Evolutionary conservation across 2,329 filamentous ascomycete species (phyloP).

Genomic region (Trichoderma hamatum): DNA sequence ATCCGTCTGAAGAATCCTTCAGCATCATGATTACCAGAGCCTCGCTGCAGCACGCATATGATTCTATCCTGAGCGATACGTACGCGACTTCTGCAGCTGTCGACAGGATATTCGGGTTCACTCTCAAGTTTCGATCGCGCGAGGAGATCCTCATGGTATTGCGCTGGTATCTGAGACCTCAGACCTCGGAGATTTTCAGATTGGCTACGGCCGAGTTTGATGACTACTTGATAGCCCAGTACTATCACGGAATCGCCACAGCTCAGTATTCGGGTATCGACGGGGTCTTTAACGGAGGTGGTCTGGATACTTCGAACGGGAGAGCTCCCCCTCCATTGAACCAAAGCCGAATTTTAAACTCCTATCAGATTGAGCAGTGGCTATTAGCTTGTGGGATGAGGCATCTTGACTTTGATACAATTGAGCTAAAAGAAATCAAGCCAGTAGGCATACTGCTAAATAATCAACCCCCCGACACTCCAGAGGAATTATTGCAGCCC

Average conservation of each 20-base stretch:
- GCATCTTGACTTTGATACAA: not conserved
- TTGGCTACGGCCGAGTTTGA: conserved; percentile 19
- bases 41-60: conserved; percentile 4
- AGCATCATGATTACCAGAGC: conserved; percentile 13
- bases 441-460: not conserved
- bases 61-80: conserved; percentile 7
- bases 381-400: conserved; percentile 12
- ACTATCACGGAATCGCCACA: conserved; percentile 12
- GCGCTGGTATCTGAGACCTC: conserved; percentile 16
- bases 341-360: conserved; percentile 6
- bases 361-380: conserved; percentile 24
- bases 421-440: conserved; percentile 7
- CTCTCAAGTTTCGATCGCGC: conserved; percentile 10
- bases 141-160: conserved; percentile 15
- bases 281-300: not conserved
- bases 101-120: conserved; percentile 16
- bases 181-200: not conserved
- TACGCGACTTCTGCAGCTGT: not conserved
- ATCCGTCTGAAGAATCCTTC: conserved; percentile 3
- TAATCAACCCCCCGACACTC: not conserved
- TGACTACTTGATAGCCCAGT: conserved; percentile 16
- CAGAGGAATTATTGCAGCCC: not conserved
- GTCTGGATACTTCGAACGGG: not conserved
- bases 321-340: not conserved
- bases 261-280: conserved; percentile 2